These are phyloP conservation scores for Verticillium klebahnii DNA, from an alignment of 2,329 filamentous ascomycete species.

Conservation along the genomic window DNA sequence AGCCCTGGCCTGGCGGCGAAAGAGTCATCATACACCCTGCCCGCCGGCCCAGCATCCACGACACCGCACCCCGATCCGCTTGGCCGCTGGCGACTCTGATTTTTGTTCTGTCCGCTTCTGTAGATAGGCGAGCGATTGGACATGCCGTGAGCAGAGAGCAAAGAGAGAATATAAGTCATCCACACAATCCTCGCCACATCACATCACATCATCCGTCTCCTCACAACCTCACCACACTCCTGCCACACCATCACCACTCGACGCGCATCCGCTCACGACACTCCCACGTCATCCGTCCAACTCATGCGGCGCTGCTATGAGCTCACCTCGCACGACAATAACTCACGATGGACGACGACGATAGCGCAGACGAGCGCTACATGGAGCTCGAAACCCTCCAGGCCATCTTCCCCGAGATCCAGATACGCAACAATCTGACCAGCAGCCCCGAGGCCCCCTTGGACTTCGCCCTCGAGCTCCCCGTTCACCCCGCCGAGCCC, in stretches of 20 bases:
- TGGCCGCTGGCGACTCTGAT: too few relatives aligned
- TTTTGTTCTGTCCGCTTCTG: too few relatives aligned
- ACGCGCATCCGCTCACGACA: neutral
- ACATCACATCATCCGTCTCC: too few relatives aligned
- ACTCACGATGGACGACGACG: constrained; percentile 31
- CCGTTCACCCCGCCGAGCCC: constrained; percentile 48
- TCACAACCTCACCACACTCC: neutral
- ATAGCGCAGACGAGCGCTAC: constrained; percentile 45
- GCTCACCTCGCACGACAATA: neutral
- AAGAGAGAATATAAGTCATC: too few relatives aligned
- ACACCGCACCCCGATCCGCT: too few relatives aligned
- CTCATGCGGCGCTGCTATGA: neutral
- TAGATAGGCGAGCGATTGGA: too few relatives aligned
- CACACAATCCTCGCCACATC: too few relatives aligned
- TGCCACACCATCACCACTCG: neutral
- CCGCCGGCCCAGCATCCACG: neutral
- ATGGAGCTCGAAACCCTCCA: constrained; percentile 56
- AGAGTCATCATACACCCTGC: constrained; percentile 9
- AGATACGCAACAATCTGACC: constrained; percentile 33
- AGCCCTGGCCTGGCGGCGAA: constrained; percentile 6
- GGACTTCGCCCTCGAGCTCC: constrained; percentile 51
- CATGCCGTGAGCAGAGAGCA: too few relatives aligned
- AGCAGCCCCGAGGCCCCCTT: constrained; percentile 25
- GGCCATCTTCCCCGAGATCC: constrained; percentile 65
- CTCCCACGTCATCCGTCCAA: neutral